Percentiles rank a stretch among this genome's conserved stretches.
Conservation (phyloP, 805 yeast genomes). For the Candida germanica region DNA sequence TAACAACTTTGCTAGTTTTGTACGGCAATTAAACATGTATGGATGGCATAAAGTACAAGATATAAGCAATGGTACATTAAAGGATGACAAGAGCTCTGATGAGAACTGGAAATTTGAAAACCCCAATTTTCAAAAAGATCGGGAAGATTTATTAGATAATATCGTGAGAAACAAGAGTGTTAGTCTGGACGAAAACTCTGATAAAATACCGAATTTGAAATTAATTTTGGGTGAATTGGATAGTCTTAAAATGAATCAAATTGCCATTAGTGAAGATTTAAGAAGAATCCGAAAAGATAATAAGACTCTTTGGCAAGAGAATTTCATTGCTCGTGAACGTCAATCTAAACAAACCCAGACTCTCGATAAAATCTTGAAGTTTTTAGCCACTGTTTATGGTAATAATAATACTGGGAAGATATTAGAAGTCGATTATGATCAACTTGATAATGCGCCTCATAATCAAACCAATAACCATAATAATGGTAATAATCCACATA, state of each 20-base stretch:
- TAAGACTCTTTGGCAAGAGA: constrained; percentile 88
- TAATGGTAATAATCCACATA: neutral
- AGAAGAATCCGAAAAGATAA: constrained; percentile 82
- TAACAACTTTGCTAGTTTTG: constrained; percentile 91
- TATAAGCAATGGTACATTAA: constrained; percentile 69
- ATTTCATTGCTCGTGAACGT: constrained; percentile 76
- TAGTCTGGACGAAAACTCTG: constrained; percentile 17
- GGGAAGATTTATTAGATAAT: constrained; percentile 81
- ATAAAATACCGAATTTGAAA: constrained; percentile 42
- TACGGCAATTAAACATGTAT: constrained; percentile 94
- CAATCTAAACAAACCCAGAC: constrained; percentile 85
- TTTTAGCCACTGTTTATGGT: constrained; percentile 80
- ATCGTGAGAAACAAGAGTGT: constrained; percentile 71
- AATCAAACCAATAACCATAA: constrained; percentile 5
- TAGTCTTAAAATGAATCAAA: constrained; percentile 70
- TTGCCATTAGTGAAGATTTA: constrained; percentile 79
- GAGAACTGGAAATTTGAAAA: constrained; percentile 89
- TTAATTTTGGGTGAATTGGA: constrained; percentile 70
- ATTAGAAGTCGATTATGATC: constrained; percentile 28
- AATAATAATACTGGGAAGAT: constrained; percentile 48
- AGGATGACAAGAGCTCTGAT: constrained; percentile 47
- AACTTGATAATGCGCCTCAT: constrained; percentile 11
- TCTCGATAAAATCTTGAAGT: constrained; percentile 80
- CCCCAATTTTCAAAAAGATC: constrained; percentile 69
- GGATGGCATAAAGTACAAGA: constrained; percentile 99